A percentile compares a stretch with the other conserved stretches of the same genome.
Evolutionary conservation across 768 basidiomycete species (phyloP).

Genomic region (Ephemerocybe angulata): DNA sequence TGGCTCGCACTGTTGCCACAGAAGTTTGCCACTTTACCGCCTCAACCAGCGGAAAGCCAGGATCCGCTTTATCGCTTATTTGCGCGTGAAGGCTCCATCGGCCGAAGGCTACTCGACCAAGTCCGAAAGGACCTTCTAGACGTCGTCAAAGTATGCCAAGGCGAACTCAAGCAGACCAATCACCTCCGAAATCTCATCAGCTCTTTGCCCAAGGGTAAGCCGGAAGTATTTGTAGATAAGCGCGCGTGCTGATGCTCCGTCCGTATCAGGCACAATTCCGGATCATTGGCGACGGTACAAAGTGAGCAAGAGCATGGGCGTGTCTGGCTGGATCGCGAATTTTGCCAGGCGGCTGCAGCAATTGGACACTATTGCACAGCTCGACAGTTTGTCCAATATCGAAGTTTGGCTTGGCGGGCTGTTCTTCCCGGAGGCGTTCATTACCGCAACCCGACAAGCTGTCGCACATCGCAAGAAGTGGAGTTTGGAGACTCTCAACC

Average conservation of each 20-base stretch:
- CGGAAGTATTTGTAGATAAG: not conserved
- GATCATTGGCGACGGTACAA: slow-evolving; percentile 88
- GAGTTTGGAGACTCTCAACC: slow-evolving; percentile 84
- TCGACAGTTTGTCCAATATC: slow-evolving; percentile 61
- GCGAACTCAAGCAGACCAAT: slow-evolving; percentile 92
- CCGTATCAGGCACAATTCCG: slow-evolving; percentile 73
- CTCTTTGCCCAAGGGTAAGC: slow-evolving; percentile 78
- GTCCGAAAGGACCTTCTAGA: slow-evolving; percentile 80
- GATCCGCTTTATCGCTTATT: slow-evolving; percentile 90
- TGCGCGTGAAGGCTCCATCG: slow-evolving; percentile 80
- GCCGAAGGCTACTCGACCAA: slow-evolving; percentile 69
- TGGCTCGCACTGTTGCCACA: slow-evolving; percentile 80
- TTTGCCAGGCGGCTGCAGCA: slow-evolving; percentile 79
- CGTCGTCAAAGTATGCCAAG: slow-evolving; percentile 80
- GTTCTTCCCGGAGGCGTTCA: slow-evolving; percentile 95
- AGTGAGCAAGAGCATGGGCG: slow-evolving; percentile 74
- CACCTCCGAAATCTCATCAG: slow-evolving; percentile 91
- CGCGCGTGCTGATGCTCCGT: slow-evolving; percentile 11
- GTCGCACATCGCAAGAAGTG: slow-evolving; percentile 89
- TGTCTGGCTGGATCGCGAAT: slow-evolving; percentile 83
- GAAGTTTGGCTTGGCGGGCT: slow-evolving; percentile 92
- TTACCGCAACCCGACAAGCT: slow-evolving; percentile 94
- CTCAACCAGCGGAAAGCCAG: slow-evolving; percentile 63
- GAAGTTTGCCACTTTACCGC: slow-evolving; percentile 63
- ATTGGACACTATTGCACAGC: slow-evolving; percentile 64